Conservation (phyloP, 2,329 filamentous ascomycete species). For the Calonectria crousiana region DNA sequence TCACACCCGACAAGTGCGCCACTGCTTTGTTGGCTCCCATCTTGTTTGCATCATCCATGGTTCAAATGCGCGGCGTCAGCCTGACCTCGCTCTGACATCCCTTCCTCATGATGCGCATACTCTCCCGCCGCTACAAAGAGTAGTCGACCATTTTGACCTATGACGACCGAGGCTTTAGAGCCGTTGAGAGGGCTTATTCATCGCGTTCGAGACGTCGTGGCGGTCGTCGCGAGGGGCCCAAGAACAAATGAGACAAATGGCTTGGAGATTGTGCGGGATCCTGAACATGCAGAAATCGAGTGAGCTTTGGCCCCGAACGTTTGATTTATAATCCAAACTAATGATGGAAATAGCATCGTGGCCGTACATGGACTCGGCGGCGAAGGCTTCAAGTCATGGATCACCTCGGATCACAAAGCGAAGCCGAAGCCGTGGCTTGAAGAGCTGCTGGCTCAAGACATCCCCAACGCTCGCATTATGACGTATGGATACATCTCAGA, state of each 20-base stretch:
- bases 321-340: background rate
- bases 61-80: background rate
- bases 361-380: constrained; percentile 26
- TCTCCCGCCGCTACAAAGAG: background rate
- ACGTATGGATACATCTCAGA: constrained; percentile 25
- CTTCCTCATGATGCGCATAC: background rate
- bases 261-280: constrained; percentile 21
- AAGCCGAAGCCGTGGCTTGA: constrained; percentile 22
- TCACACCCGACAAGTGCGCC: background rate
- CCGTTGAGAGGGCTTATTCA: constrained; percentile 16
- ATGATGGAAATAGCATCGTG: constrained; percentile 13
- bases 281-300: constrained; percentile 22
- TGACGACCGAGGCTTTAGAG: constrained; percentile 21
- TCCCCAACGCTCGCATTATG: constrained; percentile 25
- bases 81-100: background rate
- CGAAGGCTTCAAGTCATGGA: constrained; percentile 25
- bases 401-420: constrained; percentile 12
- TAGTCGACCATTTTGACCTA: background rate
- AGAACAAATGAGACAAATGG: constrained; percentile 13
- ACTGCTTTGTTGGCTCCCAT: constrained; percentile 10
- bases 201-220: constrained; percentile 19
- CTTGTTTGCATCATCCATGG: background rate
- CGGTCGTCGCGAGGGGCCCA: background rate
- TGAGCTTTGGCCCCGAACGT: background rate
- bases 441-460: constrained; percentile 19